Base-by-base conservation (phyloP, 305 asterid genomes). In the Solanum chacoense region DNA sequence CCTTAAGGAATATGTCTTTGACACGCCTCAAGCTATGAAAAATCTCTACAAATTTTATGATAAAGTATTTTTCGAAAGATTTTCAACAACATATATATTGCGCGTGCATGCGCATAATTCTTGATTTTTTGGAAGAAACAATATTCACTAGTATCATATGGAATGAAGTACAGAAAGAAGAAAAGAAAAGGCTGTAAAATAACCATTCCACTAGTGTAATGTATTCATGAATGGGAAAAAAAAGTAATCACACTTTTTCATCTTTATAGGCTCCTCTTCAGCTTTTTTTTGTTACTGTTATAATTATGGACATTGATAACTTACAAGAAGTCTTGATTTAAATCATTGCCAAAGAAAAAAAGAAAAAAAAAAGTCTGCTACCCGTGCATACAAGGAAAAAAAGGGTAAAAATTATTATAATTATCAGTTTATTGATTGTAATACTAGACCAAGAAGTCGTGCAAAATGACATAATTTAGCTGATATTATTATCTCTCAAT, bases 241-340 rank as follows among this genome's bases (percentile, higher is more conserved):
- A 29, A 31, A 72, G 75, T 6, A 26, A 69, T 69, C 20, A 3
- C 75, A 69, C 75, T 69, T 69, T 69, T 69, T 69, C 34, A 1
- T 26, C 75, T 69, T 26, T 69, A 69, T 26, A 26, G 20, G 75
- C 75, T 69, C 75, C 67, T 40, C 88, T 55, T 50, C 37, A 67
- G 36, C 85, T 26, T 79, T 79, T 11, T 79, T 73, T 36, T 67
- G 78, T 2, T 85, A 42, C 75, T 37, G 22, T 81, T 85, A n/a
- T 88, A 4, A 85, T 77, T 73, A 65, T 78, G 71, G 69, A 69
- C 86, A 86, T 88, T 72, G 40, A 87, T 86, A 65, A 85, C 84
- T 76, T 45, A 63, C 35, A 65, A 71, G 59, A 88, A 73, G 85
- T 81, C 89, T 72, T 24, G 42, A 24, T 18, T 20, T 31, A 88